Conservation (phyloP, 2,329 filamentous ascomycete species). For the Elsinoe batatas region DNA sequence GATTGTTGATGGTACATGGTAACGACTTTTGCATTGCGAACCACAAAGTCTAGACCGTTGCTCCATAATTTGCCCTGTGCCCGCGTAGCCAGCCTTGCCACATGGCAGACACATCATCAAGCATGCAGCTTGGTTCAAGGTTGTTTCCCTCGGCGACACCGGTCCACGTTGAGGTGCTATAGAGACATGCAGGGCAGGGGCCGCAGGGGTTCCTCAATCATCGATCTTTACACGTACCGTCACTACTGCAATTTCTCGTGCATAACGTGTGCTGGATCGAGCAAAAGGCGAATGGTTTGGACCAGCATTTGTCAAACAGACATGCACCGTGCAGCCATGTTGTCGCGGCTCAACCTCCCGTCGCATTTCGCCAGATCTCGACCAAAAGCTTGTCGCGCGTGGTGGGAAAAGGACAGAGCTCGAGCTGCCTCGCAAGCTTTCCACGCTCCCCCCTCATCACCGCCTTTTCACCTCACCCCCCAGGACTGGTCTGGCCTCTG, state of each 20-base stretch:
- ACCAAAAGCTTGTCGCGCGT: constrained; percentile 1
- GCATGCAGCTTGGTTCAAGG: no score
- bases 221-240: not conserved
- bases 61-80: no score
- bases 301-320: not conserved
- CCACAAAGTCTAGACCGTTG: no score
- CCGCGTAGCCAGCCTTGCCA: no score
- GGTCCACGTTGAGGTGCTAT: not conserved
- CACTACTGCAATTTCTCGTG: not conserved
- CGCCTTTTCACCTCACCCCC: not conserved
- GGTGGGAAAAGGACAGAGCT: no score
- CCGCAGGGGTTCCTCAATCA: not conserved
- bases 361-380: not conserved
- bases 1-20: no score
- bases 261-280: not conserved
- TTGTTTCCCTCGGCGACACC: not conserved
- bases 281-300: not conserved
- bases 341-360: not conserved
- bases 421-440: no score
- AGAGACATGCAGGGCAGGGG: not conserved
- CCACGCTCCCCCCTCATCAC: not conserved
- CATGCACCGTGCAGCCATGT: not conserved
- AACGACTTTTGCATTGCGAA: no score
- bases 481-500: not conserved
- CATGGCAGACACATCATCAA: no score